Evolutionary conservation across 1,139 yeast genomes (phyloP).

Genomic region (Candida tunisiensis): DNA sequence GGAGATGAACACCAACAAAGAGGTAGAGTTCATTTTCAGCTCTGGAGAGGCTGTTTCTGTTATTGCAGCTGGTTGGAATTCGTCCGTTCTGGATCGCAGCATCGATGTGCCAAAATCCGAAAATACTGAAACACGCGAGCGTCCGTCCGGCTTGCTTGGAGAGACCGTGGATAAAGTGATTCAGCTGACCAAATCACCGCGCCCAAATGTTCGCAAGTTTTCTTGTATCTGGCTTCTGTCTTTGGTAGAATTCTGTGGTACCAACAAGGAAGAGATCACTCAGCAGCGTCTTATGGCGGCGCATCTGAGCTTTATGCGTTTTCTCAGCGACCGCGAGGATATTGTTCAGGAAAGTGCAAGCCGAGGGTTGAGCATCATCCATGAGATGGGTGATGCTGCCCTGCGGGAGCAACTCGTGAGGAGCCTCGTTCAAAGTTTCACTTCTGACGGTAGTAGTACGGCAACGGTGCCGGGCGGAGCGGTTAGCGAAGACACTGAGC

Average conservation of each 20-base stretch:
- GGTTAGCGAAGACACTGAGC: constrained; percentile 66
- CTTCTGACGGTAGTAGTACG: constrained; percentile 41
- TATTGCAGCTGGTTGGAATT: constrained; percentile 61
- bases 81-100: constrained; percentile 31
- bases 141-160: constrained; percentile 6
- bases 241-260: constrained; percentile 56
- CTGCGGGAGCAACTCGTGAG: constrained; percentile 60
- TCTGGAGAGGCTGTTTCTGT: constrained; percentile 75
- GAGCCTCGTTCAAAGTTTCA: constrained; percentile 62
- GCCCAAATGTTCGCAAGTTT: constrained; percentile 59
- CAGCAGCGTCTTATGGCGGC: constrained; percentile 32
- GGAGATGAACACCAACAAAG: constrained; percentile 51
- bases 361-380: constrained; percentile 67
- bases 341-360: constrained; percentile 84
- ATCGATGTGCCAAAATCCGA: constrained; percentile 2
- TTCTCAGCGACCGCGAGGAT: constrained; percentile 67
- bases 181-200: constrained; percentile 39
- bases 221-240: constrained; percentile 81
- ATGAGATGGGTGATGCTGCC: constrained; percentile 57
- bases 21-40: constrained; percentile 56
- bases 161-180: constrained; percentile 28
- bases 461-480: too few species aligned
- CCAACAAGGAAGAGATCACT: constrained; percentile 22
- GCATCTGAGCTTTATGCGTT: constrained; percentile 57
- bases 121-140: constrained; percentile 4